Percentiles rank a stretch among this genome's conserved stretches.
Evolutionary conservation across 768 basidiomycete genomes (phyloP).

Genomic region (Fibroporia radiculosa): DNA sequence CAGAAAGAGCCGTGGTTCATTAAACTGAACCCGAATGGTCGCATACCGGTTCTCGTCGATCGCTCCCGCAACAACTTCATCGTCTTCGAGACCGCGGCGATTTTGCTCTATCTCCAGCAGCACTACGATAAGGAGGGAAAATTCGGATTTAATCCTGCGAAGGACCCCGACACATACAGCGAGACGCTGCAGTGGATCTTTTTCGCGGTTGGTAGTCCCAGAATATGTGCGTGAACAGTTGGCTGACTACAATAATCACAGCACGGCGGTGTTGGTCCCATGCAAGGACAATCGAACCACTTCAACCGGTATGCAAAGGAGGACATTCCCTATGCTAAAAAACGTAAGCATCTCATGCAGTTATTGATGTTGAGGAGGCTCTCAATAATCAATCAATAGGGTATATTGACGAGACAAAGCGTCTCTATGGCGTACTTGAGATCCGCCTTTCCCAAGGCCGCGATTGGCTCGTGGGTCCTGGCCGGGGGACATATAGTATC

Average conservation of each 20-base stretch:
- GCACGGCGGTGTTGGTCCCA: slow-evolving; percentile 82
- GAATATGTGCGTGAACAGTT: neutral
- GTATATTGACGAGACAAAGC: slow-evolving; percentile 73
- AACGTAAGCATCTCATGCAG: slow-evolving; percentile 32
- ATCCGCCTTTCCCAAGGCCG: slow-evolving; percentile 55
- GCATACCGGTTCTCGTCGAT: slow-evolving; percentile 65
- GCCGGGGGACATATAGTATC: slow-evolving; percentile 55
- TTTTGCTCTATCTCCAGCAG: slow-evolving; percentile 75
- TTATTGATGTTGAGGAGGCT: too few species aligned
- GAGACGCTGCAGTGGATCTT: slow-evolving; percentile 84
- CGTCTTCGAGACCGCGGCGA: slow-evolving; percentile 76
- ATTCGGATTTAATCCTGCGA: slow-evolving; percentile 54
- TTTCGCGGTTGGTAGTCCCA: slow-evolving; percentile 48
- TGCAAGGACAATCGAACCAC: slow-evolving; percentile 77
- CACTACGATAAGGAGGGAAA: slow-evolving; percentile 73
- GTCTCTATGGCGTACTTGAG: slow-evolving; percentile 80
- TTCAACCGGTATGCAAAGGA: slow-evolving; percentile 61
- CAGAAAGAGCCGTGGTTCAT: slow-evolving; percentile 84
- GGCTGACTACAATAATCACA: slow-evolving; percentile 19
- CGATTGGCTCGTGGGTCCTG: slow-evolving; percentile 77
- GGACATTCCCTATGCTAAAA: slow-evolving; percentile 62
- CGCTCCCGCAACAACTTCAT: slow-evolving; percentile 50
- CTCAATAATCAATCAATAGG: slow-evolving; percentile 34
- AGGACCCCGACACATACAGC: slow-evolving; percentile 52
- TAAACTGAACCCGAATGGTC: slow-evolving; percentile 62